Evolutionary conservation across 768 basidiomycete genomes (phyloP), one percentile per base, ranked within the genome.

Genomic region (Paxillus ammoniavirescens): DNA sequence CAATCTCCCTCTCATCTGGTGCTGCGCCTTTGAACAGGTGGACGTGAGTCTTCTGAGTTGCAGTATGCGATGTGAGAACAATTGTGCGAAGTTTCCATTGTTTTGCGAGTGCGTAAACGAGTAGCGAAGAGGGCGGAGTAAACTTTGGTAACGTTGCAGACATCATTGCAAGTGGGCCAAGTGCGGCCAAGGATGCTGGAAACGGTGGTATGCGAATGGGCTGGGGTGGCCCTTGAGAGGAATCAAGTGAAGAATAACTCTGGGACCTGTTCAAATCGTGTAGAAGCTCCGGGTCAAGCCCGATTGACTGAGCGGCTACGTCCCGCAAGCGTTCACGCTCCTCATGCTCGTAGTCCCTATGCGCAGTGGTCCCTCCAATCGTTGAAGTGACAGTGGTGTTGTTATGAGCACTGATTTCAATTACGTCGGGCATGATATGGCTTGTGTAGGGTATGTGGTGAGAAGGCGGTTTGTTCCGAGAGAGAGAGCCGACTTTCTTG

Each of bases 311-410:
- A 0, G 89, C 90, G 15, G 90, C 90, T 37, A 80, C 83, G 50
- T 87, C 85, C 31, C 88, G 75, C 31, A 92, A 71, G n/a, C 87
- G 81, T 57, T 87, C 81, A 9, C 90, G 81, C 61, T 91, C 89
- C 62, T 86, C 84, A 45, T 80, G 76, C 61, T 91, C 89, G 42
- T 75, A 79, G 57, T 87, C 82, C 44, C 13, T 57, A 49, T 63
- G 60, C 3, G 63, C 28, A 8, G 46, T 50, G 17, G 62, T 40
- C 4, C 75, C 72, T 43, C 70, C 43, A 2, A 61, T 3, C 0
- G 54, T 47, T 5, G 67, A 45, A 23, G 65, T 57, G 49, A 62
- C 23, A 1, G 55, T 54, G 1, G 58, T 49, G 53, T 60, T 56
- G 49, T 62, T 53, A 71, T 69, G 74, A 8, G 81, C 82, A 44